Evolutionary conservation across 208 protist species (phyloP).

Genomic region (Endotrypanum monterogeii): DNA sequence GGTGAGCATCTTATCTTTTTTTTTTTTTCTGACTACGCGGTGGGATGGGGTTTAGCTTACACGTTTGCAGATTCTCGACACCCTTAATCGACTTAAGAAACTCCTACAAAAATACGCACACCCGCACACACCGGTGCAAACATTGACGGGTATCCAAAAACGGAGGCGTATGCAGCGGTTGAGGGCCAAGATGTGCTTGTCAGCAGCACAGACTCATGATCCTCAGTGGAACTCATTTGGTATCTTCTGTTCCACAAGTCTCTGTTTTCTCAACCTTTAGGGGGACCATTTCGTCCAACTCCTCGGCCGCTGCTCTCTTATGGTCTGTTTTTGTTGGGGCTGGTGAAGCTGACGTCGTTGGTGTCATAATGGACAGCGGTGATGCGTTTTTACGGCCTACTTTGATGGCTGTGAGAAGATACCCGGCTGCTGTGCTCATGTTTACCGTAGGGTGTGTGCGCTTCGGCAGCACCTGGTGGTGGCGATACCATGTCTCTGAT

Average conservation of each 20-base stretch:
- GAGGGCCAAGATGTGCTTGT: not conserved
- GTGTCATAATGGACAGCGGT: conserved; percentile 1
- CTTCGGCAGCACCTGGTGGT: conserved; percentile 93
- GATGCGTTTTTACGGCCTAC: conserved; percentile 40
- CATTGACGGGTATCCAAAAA: not conserved
- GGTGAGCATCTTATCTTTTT: not conserved
- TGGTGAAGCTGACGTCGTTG: not conserved
- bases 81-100: not conserved
- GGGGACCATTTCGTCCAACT: not conserved
- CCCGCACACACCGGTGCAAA: not conserved
- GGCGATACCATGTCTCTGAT: conserved; percentile 93
- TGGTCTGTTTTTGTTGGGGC: not conserved
- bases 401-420: conserved; percentile 91
- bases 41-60: not conserved
- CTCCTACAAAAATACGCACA: not conserved
- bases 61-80: not conserved
- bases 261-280: not conserved
- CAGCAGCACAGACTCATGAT: not conserved
- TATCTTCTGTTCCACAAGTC: not conserved
- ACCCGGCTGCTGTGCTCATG: conserved; percentile 91
- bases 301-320: conserved; percentile 5
- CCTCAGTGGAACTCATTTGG: not conserved
- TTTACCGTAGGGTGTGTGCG: conserved; percentile 94
- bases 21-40: too few species aligned
- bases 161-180: not conserved